Conservation (phyloP, 345 rosid genomes). For the Gossypium sturtianum region DNA sequence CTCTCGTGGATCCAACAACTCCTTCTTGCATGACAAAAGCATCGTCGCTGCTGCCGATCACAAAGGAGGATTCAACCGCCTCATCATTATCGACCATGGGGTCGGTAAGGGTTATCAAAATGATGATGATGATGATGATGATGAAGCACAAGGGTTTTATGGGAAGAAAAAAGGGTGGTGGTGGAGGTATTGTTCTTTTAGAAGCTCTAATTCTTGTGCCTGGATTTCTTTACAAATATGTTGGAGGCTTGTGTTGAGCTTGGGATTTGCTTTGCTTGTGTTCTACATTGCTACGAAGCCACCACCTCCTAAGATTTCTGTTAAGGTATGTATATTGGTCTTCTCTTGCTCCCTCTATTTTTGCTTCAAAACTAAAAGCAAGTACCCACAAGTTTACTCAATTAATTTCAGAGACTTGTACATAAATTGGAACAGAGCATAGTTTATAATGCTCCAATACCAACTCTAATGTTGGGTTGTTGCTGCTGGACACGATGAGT, state of each 20-base stretch:
- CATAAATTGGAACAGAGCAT: background rate
- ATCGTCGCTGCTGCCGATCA: slow-evolving; percentile 11
- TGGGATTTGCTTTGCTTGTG: slow-evolving; percentile 67
- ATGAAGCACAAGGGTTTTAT: slow-evolving; percentile 20
- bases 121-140: background rate
- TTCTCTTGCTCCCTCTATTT: background rate
- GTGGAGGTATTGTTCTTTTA: slow-evolving; percentile 51
- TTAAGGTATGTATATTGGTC: slow-evolving; percentile 40
- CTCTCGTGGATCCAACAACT: slow-evolving; percentile 50
- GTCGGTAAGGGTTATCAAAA: slow-evolving; percentile 12
- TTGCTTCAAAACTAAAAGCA: background rate
- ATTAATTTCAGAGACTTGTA: background rate
- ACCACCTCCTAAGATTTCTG: slow-evolving; percentile 56
- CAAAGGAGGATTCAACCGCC: slow-evolving; percentile 30
- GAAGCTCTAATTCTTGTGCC: slow-evolving; percentile 36
- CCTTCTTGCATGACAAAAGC: slow-evolving; percentile 32
- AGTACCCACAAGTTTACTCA: background rate
- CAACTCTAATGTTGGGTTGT: background rate
- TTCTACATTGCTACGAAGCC: slow-evolving; percentile 82
- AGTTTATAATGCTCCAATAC: background rate
- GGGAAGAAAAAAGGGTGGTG: slow-evolving; percentile 32
- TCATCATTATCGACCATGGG: slow-evolving; percentile 30
- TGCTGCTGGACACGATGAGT: background rate
- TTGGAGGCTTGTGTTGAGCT: slow-evolving; percentile 74
- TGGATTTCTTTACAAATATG: slow-evolving; percentile 61